These are phyloP conservation scores for Ramaria sp. DNA, from an alignment of 768 basidiomycete species.

Conservation along the genomic window DNA sequence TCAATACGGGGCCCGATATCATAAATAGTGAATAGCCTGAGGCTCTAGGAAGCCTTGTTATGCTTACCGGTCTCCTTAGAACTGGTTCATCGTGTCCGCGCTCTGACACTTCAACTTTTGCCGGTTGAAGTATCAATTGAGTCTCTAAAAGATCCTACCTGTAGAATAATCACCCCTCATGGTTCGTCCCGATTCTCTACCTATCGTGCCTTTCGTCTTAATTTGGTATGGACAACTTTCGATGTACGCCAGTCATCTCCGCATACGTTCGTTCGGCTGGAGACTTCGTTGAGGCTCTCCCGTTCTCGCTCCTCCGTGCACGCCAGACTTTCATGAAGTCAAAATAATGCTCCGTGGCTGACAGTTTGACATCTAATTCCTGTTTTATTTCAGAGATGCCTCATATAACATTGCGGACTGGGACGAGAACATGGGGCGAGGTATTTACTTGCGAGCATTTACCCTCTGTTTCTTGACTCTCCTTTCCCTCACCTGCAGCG, in stretches of 20 bases:
- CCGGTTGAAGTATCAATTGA: constrained; percentile 69
- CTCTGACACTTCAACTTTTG: constrained; percentile 62
- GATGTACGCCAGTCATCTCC: constrained; percentile 42
- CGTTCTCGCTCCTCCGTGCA: constrained; percentile 69
- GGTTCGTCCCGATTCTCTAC: constrained; percentile 11
- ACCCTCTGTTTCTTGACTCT: constrained; percentile 1
- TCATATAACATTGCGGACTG: constrained; percentile 75
- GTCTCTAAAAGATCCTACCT: constrained; percentile 63
- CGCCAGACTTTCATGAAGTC: constrained; percentile 61
- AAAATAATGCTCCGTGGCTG: neutral
- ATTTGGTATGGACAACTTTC: neutral
- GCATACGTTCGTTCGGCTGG: constrained; percentile 76
- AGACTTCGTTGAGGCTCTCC: constrained; percentile 79
- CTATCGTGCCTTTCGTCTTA: neutral
- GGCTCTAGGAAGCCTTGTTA: neutral
- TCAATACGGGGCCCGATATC: constrained; percentile 56
- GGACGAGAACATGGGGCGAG: constrained; percentile 75
- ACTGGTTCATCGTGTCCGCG: constrained; percentile 68
- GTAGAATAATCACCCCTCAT: constrained; percentile 67
- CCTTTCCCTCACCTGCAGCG: constrained; percentile 29
- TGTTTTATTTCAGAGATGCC: constrained; percentile 39
- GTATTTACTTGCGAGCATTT: constrained; percentile 24
- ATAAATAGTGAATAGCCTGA: constrained; percentile 49
- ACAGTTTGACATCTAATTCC: neutral
- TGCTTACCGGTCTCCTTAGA: constrained; percentile 30